Evolutionary conservation across 78 protist genomes (phyloP), one percentile per base, ranked within the genome.

Genomic region (Speleostelium caveatum): DNA sequence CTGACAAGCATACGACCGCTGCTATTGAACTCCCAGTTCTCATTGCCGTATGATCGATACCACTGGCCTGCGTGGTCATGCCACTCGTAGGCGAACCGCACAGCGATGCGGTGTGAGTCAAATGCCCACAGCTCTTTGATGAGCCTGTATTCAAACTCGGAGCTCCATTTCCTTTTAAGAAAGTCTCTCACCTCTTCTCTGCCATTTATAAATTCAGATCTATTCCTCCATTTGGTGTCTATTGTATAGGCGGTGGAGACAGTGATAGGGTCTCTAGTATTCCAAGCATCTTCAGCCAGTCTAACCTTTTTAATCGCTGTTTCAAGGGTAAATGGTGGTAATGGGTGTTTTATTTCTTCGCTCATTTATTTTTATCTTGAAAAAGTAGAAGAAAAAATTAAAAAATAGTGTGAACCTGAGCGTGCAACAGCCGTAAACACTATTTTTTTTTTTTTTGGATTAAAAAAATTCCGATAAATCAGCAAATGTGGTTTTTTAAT

Each of bases 211-310:
- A 87, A 87, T 35, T 55, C 75, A 41, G 56, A 8, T 28, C 96
- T 72, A 36, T 93, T 93, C 33, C 96, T 71, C 96, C 96, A 93
- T 10, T 72, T 67, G 2, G 96, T 61, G 73, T 93, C 90, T 10
- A 51, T 42, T 2, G 72, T 71, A 66, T 93, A 93, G 0, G 93
- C 96, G 5, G 35, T 17, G 0, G 91, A 45, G 22, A 93, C 71
- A 1, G n/a, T 42, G 22, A 10, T 51, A 0, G 89, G 63, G 7
- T 93, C 93, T 2, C 90, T 22, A 7, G 92, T 41, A 73, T 93
- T 93, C 96, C 96, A 93, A 24, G 92, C 96, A 69, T 93, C 96
- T 45, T 93, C 96, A 17, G 96, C 96, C 1, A 73, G 38, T 36
- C 93, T 85, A 24, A 76, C 96, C 53, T 93, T 93, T 68, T 67